Evolutionary conservation across 257 asterid genomes (phyloP).

Genomic region (Verbena officinalis): DNA sequence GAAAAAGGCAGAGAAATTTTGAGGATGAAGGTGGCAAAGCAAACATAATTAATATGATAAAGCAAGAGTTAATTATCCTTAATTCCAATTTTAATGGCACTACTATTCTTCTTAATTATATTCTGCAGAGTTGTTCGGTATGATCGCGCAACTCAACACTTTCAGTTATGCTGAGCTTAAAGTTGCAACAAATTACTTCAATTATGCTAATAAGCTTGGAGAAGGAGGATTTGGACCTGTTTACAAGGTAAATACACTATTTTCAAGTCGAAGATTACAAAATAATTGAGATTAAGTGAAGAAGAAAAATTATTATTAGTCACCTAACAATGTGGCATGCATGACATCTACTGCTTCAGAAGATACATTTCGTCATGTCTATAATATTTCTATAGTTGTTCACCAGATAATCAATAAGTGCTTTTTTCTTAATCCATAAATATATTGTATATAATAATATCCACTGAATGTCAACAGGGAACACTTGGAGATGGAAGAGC

Average conservation of each 20-base stretch:
- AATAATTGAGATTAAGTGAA: neutral
- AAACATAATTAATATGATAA: neutral
- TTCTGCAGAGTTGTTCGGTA: conserved; percentile 67
- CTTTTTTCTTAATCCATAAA: too few relatives aligned
- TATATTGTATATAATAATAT: too few relatives aligned
- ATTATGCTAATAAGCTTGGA: conserved; percentile 73
- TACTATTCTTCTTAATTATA: neutral
- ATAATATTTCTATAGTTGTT: too few relatives aligned
- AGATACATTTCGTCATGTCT: too few relatives aligned
- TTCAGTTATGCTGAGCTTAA: conserved; percentile 69
- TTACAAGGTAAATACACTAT: conserved; percentile 54
- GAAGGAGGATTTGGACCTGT: conserved; percentile 98
- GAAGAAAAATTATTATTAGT: too few relatives aligned
- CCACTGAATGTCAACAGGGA: too few relatives aligned
- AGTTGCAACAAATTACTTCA: conserved; percentile 70
- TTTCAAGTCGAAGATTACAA: neutral
- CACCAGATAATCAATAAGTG: too few relatives aligned
- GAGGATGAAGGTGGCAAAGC: conserved; percentile 56
- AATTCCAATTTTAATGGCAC: neutral
- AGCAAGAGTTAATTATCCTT: neutral
- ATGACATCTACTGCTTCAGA: too few relatives aligned
- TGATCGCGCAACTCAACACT: conserved; percentile 73
- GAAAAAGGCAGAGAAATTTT: conserved; percentile 40
- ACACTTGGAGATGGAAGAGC: too few relatives aligned
- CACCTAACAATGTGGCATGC: too few relatives aligned